Percentiles rank a stretch among this genome's conserved stretches.
Conservation (phyloP, 805 yeast genomes). For the Metschnikowia aberdeeniae region DNA sequence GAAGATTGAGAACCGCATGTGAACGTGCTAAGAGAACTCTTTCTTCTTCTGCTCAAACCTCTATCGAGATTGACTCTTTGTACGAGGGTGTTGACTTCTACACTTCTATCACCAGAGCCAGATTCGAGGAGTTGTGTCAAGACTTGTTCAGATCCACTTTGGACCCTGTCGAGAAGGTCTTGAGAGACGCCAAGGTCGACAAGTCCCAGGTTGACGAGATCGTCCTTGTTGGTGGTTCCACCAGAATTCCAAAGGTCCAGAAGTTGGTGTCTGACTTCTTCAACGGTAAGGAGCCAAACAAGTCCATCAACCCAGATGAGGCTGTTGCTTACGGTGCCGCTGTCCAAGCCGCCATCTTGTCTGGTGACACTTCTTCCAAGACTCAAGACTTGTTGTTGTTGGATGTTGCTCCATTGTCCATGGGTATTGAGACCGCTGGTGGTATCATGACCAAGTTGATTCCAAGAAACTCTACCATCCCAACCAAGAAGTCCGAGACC, state of each 20-base stretch:
- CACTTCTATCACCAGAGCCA: slow-evolving; percentile 44
- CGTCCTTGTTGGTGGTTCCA: slow-evolving; percentile 48
- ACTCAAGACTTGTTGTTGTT: slow-evolving; percentile 91
- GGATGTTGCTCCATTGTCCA: slow-evolving; percentile 95
- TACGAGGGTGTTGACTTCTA: slow-evolving; percentile 48
- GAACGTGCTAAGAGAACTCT: slow-evolving; percentile 49
- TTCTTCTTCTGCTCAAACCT: slow-evolving; percentile 38
- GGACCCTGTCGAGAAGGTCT: slow-evolving; percentile 45
- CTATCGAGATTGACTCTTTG: slow-evolving; percentile 45
- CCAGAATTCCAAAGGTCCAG: slow-evolving; percentile 49
- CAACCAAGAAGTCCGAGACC: slow-evolving; percentile 95
- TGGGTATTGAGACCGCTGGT: slow-evolving; percentile 99
- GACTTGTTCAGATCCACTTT: slow-evolving; percentile 44
- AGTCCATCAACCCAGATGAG: slow-evolving; percentile 49
- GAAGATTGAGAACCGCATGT: slow-evolving; percentile 51
- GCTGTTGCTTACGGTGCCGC: slow-evolving; percentile 72
- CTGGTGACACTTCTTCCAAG: slow-evolving; percentile 62
- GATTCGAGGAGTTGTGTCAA: slow-evolving; percentile 46
- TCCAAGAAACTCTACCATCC: slow-evolving; percentile 97
- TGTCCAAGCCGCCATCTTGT: slow-evolving; percentile 96
- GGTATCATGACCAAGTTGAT: slow-evolving; percentile 98
- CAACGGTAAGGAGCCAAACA: slow-evolving; percentile 45
- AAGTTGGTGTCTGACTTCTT: slow-evolving; percentile 44
- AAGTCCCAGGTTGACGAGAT: slow-evolving; percentile 44
- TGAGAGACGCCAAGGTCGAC: slow-evolving; percentile 43